phyloP scores from a whole-genome alignment of 768 basidiomycete species.

The Butyriboletus loyo region DNA sequence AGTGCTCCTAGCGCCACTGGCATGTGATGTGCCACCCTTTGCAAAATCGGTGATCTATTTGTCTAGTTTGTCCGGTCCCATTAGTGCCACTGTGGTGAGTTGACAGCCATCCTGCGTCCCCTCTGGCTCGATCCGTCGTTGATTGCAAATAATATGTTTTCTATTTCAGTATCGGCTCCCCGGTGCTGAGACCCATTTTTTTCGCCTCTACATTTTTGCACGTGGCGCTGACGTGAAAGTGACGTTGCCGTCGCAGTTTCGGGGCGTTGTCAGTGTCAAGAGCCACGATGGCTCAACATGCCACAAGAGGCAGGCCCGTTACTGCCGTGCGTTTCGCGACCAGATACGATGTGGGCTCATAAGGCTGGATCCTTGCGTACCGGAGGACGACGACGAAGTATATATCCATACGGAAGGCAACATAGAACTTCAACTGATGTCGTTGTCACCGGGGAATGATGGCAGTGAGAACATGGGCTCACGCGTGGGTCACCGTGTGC shows the following conservation, averaged over 20 bases:
- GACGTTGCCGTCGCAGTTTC: slow-evolving; percentile 26
- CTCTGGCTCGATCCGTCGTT: not conserved
- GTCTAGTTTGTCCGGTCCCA: slow-evolving; percentile 26
- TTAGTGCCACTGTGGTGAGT: slow-evolving; percentile 28
- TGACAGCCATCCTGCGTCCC: not conserved
- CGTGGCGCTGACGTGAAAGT: slow-evolving; percentile 29
- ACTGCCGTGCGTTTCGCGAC: slow-evolving; percentile 24
- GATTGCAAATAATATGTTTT: slow-evolving; percentile 4
- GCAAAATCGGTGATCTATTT: slow-evolving; percentile 34
- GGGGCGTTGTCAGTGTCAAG: slow-evolving; percentile 26
- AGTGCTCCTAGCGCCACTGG: slow-evolving; percentile 23
- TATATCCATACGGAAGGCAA: slow-evolving; percentile 29
- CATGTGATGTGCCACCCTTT: slow-evolving; percentile 27
- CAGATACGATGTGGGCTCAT: slow-evolving; percentile 23
- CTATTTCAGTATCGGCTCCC: slow-evolving; percentile 23
- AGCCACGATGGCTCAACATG: slow-evolving; percentile 10
- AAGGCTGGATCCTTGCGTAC: slow-evolving; percentile 12
- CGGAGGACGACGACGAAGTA: slow-evolving; percentile 30
- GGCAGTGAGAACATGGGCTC: slow-evolving; percentile 13
- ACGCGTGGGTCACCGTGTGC: slow-evolving; percentile 28
- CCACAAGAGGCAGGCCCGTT: slow-evolving; percentile 13
- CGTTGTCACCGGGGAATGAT: slow-evolving; percentile 2
- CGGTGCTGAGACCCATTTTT: slow-evolving; percentile 26
- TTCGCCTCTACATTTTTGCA: slow-evolving; percentile 30
- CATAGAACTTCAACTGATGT: slow-evolving; percentile 20